Evolutionary conservation across 2,329 filamentous ascomycete species (phyloP).

Genomic region (Fusarium palustre): DNA sequence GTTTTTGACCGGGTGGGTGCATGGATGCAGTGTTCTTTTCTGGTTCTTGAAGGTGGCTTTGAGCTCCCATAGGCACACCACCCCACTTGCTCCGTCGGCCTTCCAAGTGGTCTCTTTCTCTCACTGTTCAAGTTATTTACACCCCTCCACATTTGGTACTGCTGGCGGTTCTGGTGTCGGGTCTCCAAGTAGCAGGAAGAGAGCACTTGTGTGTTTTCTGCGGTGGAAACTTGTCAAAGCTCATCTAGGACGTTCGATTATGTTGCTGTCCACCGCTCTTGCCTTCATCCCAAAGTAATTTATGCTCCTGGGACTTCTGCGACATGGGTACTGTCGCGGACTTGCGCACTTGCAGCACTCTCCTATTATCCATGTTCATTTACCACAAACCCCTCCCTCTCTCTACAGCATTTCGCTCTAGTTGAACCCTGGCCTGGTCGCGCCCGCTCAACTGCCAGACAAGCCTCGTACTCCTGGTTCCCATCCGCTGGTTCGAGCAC

Average conservation of each 20-base stretch:
- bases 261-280: slow-evolving; percentile 41
- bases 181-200: slow-evolving; percentile 36
- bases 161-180: slow-evolving; percentile 9
- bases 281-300: slow-evolving; percentile 42
- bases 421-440: slow-evolving; percentile 34
- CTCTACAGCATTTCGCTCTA: slow-evolving; percentile 21
- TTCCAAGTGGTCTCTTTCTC: slow-evolving; percentile 20
- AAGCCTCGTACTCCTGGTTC: slow-evolving; percentile 38
- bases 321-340: slow-evolving; percentile 41
- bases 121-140: slow-evolving; percentile 1
- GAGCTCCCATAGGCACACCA: slow-evolving; percentile 33
- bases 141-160: slow-evolving; percentile 18
- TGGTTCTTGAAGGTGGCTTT: slow-evolving; percentile 29
- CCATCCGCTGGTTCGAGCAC: slow-evolving; percentile 44
- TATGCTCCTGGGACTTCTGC: slow-evolving; percentile 40
- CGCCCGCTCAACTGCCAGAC: slow-evolving; percentile 44
- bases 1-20: slow-evolving; percentile 23
- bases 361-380: slow-evolving; percentile 40
- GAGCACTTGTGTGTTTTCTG: slow-evolving; percentile 9
- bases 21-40: slow-evolving; percentile 34
- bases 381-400: slow-evolving; percentile 33
- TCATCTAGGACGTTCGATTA: slow-evolving; percentile 29
- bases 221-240: slow-evolving; percentile 34
- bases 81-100: slow-evolving; percentile 31
- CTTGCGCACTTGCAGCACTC: slow-evolving; percentile 36